These are phyloP conservation scores for Botrytis fragariae DNA, from an alignment of 2,329 filamentous ascomycete genomes.

Conservation along the genomic window DNA sequence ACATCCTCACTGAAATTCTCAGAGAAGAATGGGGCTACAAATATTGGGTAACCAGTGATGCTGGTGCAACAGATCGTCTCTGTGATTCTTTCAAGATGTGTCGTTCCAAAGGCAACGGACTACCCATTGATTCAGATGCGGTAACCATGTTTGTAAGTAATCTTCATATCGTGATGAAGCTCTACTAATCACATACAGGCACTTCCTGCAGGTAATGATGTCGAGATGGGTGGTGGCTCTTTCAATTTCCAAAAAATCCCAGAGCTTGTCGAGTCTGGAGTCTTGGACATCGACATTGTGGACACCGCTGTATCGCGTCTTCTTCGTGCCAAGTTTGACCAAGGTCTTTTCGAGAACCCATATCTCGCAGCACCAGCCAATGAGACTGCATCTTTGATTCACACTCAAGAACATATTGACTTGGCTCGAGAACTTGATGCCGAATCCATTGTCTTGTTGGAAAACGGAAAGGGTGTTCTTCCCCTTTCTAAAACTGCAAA, in stretches of 20 bases:
- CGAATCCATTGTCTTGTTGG: constrained; percentile 77
- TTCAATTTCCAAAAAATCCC: constrained; percentile 69
- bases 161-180: neutral
- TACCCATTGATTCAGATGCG: constrained; percentile 61
- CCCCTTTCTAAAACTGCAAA: constrained; percentile 66
- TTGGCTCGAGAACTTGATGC: constrained; percentile 73
- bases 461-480: constrained; percentile 66
- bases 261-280: constrained; percentile 59
- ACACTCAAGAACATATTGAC: constrained; percentile 65
- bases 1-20: constrained; percentile 66
- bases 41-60: constrained; percentile 64
- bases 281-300: constrained; percentile 57
- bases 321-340: constrained; percentile 64
- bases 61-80: constrained; percentile 67
- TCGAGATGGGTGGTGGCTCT: constrained; percentile 75
- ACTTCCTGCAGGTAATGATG: constrained; percentile 67
- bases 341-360: constrained; percentile 70
- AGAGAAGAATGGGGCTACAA: constrained; percentile 71
- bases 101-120: constrained; percentile 40
- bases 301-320: constrained; percentile 64
- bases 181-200: constrained; percentile 39
- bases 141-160: constrained; percentile 55
- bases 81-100: constrained; percentile 65
- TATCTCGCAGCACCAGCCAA: constrained; percentile 57
- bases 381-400: constrained; percentile 57